Conservation (phyloP, 139 green algal genomes). For the Auxenochlorella protothecoides region DNA sequence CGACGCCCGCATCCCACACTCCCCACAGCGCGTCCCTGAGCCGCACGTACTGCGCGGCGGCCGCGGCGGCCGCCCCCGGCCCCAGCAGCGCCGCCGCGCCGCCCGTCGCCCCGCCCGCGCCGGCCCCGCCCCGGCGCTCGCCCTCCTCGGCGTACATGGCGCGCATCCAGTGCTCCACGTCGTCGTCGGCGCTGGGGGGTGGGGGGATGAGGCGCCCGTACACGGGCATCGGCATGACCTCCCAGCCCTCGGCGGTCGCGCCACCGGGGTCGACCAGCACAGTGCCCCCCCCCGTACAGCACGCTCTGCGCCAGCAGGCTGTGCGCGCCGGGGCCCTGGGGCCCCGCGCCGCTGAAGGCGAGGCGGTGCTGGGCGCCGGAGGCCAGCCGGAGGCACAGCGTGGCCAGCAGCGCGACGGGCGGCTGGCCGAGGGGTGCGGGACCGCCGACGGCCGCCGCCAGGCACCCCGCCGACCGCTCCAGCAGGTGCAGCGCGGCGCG, state of each 20-base stretch:
- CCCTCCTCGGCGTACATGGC: slow-evolving; percentile 28
- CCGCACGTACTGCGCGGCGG: too few relatives aligned
- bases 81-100: too few relatives aligned
- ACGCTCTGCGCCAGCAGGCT: slow-evolving; percentile 7
- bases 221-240: slow-evolving; percentile 22
- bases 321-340: slow-evolving; percentile 1
- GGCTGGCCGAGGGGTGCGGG: slow-evolving; percentile 24
- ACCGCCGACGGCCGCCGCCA: slow-evolving; percentile 10
- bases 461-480: slow-evolving; percentile 12
- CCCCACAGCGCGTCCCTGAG: neutral
- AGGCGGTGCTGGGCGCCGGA: slow-evolving; percentile 2
- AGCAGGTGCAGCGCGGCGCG: slow-evolving; percentile 33
- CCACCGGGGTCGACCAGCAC: neutral
- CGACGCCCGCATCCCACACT: slow-evolving; percentile 1
- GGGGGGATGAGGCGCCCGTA: slow-evolving; percentile 9
- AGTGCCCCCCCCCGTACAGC: neutral
- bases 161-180: slow-evolving; percentile 50
- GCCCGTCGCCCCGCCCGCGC: too few relatives aligned
- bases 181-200: slow-evolving; percentile 35
- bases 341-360: neutral
- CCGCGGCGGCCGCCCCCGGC: too few relatives aligned
- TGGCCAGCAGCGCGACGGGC: slow-evolving; percentile 36
- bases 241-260: slow-evolving; percentile 22
- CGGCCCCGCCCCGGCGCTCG: neutral
- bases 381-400: slow-evolving; percentile 22